phyloP scores from a whole-genome alignment of 179 eudicot genomes.

The Pouteria campechiana region DNA sequence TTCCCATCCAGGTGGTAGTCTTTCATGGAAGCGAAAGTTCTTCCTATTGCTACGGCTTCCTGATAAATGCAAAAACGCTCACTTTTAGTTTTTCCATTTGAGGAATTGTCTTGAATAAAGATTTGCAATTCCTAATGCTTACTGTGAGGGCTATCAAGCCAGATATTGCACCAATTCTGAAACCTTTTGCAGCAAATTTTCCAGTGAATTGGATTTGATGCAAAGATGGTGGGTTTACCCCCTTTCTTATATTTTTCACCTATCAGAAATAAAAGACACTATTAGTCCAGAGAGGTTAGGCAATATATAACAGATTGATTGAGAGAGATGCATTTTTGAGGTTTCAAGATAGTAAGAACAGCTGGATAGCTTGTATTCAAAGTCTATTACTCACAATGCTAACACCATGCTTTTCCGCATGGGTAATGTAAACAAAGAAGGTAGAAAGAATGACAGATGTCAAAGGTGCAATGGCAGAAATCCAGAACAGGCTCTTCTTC shows the following conservation, averaged over 20 bases:
- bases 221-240: slow-evolving; percentile 38
- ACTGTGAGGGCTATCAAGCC: slow-evolving; percentile 47
- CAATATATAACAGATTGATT: no score
- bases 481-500: slow-evolving; percentile 45
- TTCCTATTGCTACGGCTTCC: slow-evolving; percentile 91
- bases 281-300: background rate
- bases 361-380: background rate
- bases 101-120: no score
- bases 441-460: slow-evolving; percentile 47
- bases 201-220: slow-evolving; percentile 31
- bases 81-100: no score
- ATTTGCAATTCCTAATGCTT: slow-evolving; percentile 6
- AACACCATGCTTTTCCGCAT: slow-evolving; percentile 43
- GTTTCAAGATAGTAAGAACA: background rate
- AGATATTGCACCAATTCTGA: slow-evolving; percentile 43
- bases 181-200: slow-evolving; percentile 28
- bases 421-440: slow-evolving; percentile 40
- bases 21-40: slow-evolving; percentile 82
- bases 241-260: slow-evolving; percentile 38
- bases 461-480: slow-evolving; percentile 62
- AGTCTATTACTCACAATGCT: slow-evolving; percentile 24
- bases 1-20: slow-evolving; percentile 84
- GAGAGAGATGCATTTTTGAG: no score
- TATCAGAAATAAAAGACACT: background rate
- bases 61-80: slow-evolving; percentile 5